A percentile compares a stretch with the other conserved stretches of the same genome.
Evolutionary conservation across 148 eudicot genomes (phyloP).

Genomic region (Spergularia bocconei): DNA sequence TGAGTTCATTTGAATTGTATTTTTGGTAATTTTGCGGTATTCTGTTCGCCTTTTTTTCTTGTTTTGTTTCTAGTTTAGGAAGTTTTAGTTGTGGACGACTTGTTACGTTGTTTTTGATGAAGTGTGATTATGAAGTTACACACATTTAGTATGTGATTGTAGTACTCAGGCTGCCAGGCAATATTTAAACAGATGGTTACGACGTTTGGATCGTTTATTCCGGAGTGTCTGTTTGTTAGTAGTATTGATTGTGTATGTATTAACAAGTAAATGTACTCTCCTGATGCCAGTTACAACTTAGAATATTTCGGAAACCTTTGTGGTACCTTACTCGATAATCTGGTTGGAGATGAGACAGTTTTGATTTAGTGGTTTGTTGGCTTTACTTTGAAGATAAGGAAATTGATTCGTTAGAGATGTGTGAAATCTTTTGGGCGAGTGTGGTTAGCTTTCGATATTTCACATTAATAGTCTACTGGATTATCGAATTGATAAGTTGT

Average conservation of each 20-base stretch:
- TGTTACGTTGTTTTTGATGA: background rate
- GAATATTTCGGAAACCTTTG: background rate
- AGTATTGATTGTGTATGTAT: background rate
- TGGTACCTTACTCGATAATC: background rate
- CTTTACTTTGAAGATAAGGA: background rate
- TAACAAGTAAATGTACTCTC: background rate
- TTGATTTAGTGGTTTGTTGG: background rate
- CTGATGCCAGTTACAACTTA: background rate
- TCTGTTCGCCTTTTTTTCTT: background rate
- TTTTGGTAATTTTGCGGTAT: background rate
- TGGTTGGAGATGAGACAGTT: background rate
- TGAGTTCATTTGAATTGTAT: too few relatives aligned
- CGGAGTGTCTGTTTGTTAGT: background rate
- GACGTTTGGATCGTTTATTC: too few relatives aligned
- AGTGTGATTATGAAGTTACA: constrained; percentile 1
- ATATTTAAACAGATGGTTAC: background rate
- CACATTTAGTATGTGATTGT: background rate
- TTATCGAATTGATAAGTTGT: background rate
- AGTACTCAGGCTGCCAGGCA: background rate
- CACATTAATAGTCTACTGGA: background rate
- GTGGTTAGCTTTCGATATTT: background rate
- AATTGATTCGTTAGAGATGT: background rate
- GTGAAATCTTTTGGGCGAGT: background rate
- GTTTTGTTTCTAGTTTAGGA: background rate
- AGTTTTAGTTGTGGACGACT: background rate